Conservation (phyloP, 1,284 basidiomycete species). For the Ceratobasidium sp. region DNA sequence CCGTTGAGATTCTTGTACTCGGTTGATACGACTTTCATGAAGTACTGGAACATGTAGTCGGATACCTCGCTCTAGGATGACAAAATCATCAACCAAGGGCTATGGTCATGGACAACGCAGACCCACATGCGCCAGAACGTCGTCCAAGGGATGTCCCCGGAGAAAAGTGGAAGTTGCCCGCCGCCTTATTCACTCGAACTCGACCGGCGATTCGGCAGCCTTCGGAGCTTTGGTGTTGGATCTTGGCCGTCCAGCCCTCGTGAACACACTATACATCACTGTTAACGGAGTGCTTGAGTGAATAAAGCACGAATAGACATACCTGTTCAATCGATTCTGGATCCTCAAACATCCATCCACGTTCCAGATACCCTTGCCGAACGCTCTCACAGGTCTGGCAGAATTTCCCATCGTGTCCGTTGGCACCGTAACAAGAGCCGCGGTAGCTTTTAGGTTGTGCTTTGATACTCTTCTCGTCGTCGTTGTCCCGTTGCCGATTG, state of each 20-base stretch:
- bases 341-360: slow-evolving; percentile 95
- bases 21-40: slow-evolving; percentile 97
- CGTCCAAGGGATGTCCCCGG: slow-evolving; percentile 90
- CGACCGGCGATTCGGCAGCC: slow-evolving; percentile 95
- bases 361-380: slow-evolving; percentile 87
- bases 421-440: slow-evolving; percentile 97
- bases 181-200: slow-evolving; percentile 96
- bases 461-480: slow-evolving; percentile 83
- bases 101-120: slow-evolving; percentile 18
- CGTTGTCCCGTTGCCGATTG: slow-evolving; percentile 74
- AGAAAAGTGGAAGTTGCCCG: slow-evolving; percentile 90
- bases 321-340: slow-evolving; percentile 96
- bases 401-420: slow-evolving; percentile 85
- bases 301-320: neutral
- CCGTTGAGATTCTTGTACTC: slow-evolving; percentile 88
- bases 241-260: slow-evolving; percentile 96
- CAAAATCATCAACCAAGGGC: slow-evolving; percentile 7
- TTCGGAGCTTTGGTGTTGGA: slow-evolving; percentile 92
- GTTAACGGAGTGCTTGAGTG: neutral
- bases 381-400: slow-evolving; percentile 98
- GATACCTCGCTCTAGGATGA: slow-evolving; percentile 70
- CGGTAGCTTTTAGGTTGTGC: slow-evolving; percentile 79
- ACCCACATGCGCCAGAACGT: slow-evolving; percentile 72
- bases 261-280: slow-evolving; percentile 78
- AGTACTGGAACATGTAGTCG: slow-evolving; percentile 96